Conservation (phyloP, 2,329 filamentous ascomycete genomes). For the Tolypocladium tropicale region DNA sequence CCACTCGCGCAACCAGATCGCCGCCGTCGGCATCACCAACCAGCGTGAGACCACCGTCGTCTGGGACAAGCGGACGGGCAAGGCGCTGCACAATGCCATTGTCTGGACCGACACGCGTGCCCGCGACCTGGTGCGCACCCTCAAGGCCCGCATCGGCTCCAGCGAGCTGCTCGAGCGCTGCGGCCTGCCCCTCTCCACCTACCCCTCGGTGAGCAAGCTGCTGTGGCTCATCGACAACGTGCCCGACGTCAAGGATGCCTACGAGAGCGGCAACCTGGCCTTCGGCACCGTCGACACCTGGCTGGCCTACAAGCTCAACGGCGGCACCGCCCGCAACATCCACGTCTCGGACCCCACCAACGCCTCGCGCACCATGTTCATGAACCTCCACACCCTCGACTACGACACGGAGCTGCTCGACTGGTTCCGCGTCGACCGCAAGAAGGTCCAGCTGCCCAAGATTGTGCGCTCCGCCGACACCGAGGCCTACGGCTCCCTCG, state of each 20-base stretch:
- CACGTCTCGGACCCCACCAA: constrained; percentile 74
- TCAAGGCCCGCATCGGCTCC: constrained; percentile 56
- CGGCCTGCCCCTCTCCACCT: constrained; percentile 71
- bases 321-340: constrained; percentile 51
- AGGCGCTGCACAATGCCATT: constrained; percentile 71
- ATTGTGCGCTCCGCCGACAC: constrained; percentile 66
- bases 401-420: constrained; percentile 65
- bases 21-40: constrained; percentile 70
- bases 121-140: constrained; percentile 58
- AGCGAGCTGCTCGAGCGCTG: constrained; percentile 58
- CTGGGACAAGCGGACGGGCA: constrained; percentile 68
- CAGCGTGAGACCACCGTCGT: constrained; percentile 75
- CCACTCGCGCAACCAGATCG: constrained; percentile 57
- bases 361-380: constrained; percentile 80
- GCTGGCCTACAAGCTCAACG: constrained; percentile 72
- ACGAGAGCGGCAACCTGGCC: constrained; percentile 59
- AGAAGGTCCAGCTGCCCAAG: constrained; percentile 62
- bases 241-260: constrained; percentile 55
- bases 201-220: constrained; percentile 69
- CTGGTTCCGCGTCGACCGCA: constrained; percentile 63
- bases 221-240: constrained; percentile 66
- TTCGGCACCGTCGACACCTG: constrained; percentile 78
- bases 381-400: constrained; percentile 66
- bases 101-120: constrained; percentile 81
- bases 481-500: constrained; percentile 56